Base-by-base conservation (phyloP, 108 stramenopile species). In the Heterococcus sp. region DNA sequence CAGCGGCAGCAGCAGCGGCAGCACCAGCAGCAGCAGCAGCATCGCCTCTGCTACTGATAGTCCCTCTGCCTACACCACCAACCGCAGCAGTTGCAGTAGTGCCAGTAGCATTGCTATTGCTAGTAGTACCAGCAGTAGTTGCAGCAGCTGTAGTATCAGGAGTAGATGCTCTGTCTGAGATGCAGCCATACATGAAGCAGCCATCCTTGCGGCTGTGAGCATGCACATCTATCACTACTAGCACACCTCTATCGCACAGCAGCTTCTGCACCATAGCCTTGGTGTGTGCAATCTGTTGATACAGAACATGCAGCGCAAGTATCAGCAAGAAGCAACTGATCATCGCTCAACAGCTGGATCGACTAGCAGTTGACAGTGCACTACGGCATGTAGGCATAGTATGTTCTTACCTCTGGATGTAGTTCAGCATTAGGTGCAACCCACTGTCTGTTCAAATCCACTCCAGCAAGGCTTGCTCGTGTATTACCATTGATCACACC, bases 401-500 rank as follows among this genome's bases (percentile, higher is more conserved):
- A n/a, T n/a, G n/a, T 14, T 21, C 46, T 58, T 21, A 58, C 46
- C 46, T 29, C 65, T 2, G 74, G 74, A 36, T 75, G 74, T 32
- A 39, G 74, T 4, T 75, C 32, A 3, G 39, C 31, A 14, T 66
- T 31, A 29, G 74, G 74, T 14, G 8, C 1, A 29, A 11, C 28
- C 65, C 65, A 75, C 1, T 36, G 14, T 2, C 89, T 38, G 67
- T 90, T 90, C 30, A 90, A 76, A 75, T 90, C 89, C 11, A 32
- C 34, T 30, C 87, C 89, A 32, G 85, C 58, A 2, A 88, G 74
- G 30, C 66, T 77, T 40, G 75, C 73, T 26, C 89, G 76, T 58
- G 84, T 75, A 81, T 90, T 90, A 14, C 89, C 89, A 68, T 87
- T 63, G 65, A 90, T 85, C 5, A 90, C 89, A 37, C 89, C 89